phyloP scores from a whole-genome alignment of 352 stramenopile genomes.

The Thraustochytrium sp. region DNA sequence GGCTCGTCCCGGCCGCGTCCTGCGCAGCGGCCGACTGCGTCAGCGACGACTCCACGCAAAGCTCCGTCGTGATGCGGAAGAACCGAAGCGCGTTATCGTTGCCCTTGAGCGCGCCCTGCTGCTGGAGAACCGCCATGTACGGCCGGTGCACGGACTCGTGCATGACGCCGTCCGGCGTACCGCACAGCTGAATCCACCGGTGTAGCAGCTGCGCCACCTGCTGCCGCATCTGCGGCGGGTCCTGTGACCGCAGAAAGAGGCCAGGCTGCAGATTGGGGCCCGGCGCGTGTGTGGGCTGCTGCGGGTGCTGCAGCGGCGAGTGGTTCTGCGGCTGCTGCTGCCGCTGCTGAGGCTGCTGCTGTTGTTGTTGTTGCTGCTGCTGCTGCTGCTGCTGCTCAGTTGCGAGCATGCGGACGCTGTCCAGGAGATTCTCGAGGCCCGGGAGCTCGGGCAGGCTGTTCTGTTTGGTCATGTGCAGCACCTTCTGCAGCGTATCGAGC shows the following conservation, averaged over 20 bases:
- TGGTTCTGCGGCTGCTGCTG: neutral
- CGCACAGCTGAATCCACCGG: slow-evolving; percentile 95
- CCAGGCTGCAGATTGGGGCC: neutral
- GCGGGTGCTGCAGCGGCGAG: slow-evolving; percentile 44
- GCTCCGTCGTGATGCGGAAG: slow-evolving; percentile 87
- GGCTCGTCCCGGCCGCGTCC: neutral
- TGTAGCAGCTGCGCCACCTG: slow-evolving; percentile 81
- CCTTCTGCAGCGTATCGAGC: slow-evolving; percentile 81
- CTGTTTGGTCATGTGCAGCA: slow-evolving; percentile 76
- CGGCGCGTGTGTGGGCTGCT: too few relatives aligned
- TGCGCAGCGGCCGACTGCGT: slow-evolving; percentile 53
- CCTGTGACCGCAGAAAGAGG: slow-evolving; percentile 47
- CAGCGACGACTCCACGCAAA: slow-evolving; percentile 90
- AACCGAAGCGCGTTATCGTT: slow-evolving; percentile 95
- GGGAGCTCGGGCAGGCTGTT: slow-evolving; percentile 45
- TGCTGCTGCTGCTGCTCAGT: slow-evolving; percentile 57
- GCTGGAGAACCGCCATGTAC: slow-evolving; percentile 92
- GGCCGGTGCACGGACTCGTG: slow-evolving; percentile 90
- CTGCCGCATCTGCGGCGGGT: slow-evolving; percentile 60
- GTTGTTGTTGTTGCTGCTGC: slow-evolving; percentile 42
- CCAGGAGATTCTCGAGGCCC: neutral
- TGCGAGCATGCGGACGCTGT: slow-evolving; percentile 47
- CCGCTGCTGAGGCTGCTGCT: slow-evolving; percentile 7
- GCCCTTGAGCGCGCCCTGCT: slow-evolving; percentile 88
- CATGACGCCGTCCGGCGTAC: slow-evolving; percentile 63